Percentiles rank a stretch among this genome's conserved stretches.
These are phyloP conservation scores for Dioszegia hungarica DNA, from an alignment of 768 basidiomycete genomes.

Conservation along the genomic window DNA sequence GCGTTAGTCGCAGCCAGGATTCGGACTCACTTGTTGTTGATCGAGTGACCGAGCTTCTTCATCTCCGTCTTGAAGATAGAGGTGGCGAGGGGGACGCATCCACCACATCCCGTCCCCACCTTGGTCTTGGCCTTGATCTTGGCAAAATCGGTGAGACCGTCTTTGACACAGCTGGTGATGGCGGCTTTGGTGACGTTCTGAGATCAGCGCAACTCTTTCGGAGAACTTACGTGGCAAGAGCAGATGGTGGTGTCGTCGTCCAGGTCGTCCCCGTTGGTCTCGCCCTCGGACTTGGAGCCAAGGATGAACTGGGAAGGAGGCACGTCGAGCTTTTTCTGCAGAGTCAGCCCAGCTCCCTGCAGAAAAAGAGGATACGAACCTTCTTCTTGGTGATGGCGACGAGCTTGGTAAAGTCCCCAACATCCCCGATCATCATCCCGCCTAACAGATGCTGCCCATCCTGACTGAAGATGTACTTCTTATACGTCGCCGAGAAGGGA, in stretches of 20 bases:
- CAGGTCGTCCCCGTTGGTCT: slow-evolving; percentile 61
- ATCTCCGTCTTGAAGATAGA: slow-evolving; percentile 57
- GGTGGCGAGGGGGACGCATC: slow-evolving; percentile 62
- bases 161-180: slow-evolving; percentile 56
- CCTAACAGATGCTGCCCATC: slow-evolving; percentile 69
- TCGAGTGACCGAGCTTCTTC: slow-evolving; percentile 60
- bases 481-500: slow-evolving; percentile 67
- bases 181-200: slow-evolving; percentile 61
- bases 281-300: slow-evolving; percentile 55
- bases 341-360: neutral
- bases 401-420: slow-evolving; percentile 63
- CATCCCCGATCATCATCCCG: slow-evolving; percentile 76
- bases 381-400: slow-evolving; percentile 68
- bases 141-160: slow-evolving; percentile 54
- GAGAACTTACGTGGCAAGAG: slow-evolving; percentile 57
- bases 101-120: slow-evolving; percentile 68
- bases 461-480: slow-evolving; percentile 68
- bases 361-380: slow-evolving; percentile 51
- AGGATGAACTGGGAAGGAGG: slow-evolving; percentile 66
- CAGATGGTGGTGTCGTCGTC: slow-evolving; percentile 71
- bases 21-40: slow-evolving; percentile 52
- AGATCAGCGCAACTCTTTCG: slow-evolving; percentile 16
- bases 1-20: neutral
- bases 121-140: slow-evolving; percentile 65
- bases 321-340: slow-evolving; percentile 60